Evolutionary conservation across 257 asterid genomes (phyloP).

Genomic region (Salvia rosmarinus): DNA sequence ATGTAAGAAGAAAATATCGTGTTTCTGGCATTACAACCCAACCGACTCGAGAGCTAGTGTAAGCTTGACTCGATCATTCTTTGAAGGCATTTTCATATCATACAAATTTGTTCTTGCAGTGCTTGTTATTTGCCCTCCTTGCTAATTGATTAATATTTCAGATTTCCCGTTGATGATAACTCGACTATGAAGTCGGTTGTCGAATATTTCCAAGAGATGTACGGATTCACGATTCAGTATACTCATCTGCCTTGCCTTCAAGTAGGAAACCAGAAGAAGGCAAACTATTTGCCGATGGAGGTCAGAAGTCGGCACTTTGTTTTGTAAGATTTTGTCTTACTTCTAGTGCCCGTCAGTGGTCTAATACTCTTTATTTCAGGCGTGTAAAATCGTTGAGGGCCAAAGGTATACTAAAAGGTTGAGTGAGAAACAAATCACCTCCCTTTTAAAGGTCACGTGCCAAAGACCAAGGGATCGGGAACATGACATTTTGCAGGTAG

Average conservation of each 20-base stretch:
- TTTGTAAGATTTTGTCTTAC: neutral
- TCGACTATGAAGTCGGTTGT: slow-evolving; percentile 92
- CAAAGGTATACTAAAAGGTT: slow-evolving; percentile 95
- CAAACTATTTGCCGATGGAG: slow-evolving; percentile 99
- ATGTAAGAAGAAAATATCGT: slow-evolving; percentile 88
- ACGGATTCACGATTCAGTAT: slow-evolving; percentile 85
- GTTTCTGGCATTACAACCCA: slow-evolving; percentile 93
- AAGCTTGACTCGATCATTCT: slow-evolving; percentile 36
- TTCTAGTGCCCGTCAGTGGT: slow-evolving; percentile 4
- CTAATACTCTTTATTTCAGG: slow-evolving; percentile 52
- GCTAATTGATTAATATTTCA: slow-evolving; percentile 35
- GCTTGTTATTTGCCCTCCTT: neutral
- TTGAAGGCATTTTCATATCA: neutral
- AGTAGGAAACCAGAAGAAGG: slow-evolving; percentile 99
- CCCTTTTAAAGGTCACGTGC: slow-evolving; percentile 92
- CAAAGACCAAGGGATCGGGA: slow-evolving; percentile 98
- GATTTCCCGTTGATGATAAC: slow-evolving; percentile 95
- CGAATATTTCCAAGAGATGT: slow-evolving; percentile 94
- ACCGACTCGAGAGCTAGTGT: slow-evolving; percentile 96
- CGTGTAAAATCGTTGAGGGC: slow-evolving; percentile 97
- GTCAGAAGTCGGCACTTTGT: slow-evolving; percentile 37
- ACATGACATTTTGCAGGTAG: slow-evolving; percentile 86
- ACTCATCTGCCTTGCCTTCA: slow-evolving; percentile 99
- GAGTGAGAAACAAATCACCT: slow-evolving; percentile 94
- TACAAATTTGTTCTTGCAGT: neutral